Conservation (phyloP, 805 yeast genomes). For the Maudiozyma bulderi region DNA sequence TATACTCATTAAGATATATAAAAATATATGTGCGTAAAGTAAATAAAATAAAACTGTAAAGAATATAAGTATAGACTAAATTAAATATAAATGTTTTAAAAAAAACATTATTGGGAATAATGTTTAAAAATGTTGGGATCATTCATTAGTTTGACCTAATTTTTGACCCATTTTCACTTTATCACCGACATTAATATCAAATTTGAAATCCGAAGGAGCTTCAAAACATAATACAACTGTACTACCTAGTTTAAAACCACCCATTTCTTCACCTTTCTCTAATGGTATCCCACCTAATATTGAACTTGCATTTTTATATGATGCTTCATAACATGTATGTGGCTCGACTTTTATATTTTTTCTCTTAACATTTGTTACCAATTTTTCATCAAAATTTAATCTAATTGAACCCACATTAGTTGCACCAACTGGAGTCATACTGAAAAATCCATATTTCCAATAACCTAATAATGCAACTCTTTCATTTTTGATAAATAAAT, state of each 20-base stretch:
- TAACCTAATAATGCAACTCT: constrained; percentile 90
- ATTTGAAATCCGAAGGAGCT: constrained; percentile 77
- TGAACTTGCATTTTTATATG: constrained; percentile 69
- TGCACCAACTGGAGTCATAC: constrained; percentile 99
- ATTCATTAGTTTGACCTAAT: constrained; percentile 38
- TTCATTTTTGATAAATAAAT: constrained; percentile 85
- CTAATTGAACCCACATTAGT: constrained; percentile 95
- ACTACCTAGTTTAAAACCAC: constrained; percentile 92
- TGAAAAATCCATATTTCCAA: constrained; percentile 95
- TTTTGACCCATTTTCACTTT: constrained; percentile 77
- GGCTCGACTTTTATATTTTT: constrained; percentile 39
- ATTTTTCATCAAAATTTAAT: constrained; percentile 81
- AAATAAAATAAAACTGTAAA: neutral
- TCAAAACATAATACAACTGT: constrained; percentile 96
- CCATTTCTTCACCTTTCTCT: constrained; percentile 87
- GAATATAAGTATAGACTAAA: neutral
- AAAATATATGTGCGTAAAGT: neutral
- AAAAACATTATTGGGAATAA: too few species aligned
- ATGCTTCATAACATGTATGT: constrained; percentile 88
- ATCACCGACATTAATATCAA: constrained; percentile 61
- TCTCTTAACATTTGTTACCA: constrained; percentile 67
- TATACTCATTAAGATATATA: neutral
- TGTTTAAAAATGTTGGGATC: neutral
- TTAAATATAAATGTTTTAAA: too few species aligned
- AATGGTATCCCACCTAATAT: constrained; percentile 81